Evolutionary conservation across 1,139 yeast species (phyloP).

Genomic region (Candida sp.): DNA sequence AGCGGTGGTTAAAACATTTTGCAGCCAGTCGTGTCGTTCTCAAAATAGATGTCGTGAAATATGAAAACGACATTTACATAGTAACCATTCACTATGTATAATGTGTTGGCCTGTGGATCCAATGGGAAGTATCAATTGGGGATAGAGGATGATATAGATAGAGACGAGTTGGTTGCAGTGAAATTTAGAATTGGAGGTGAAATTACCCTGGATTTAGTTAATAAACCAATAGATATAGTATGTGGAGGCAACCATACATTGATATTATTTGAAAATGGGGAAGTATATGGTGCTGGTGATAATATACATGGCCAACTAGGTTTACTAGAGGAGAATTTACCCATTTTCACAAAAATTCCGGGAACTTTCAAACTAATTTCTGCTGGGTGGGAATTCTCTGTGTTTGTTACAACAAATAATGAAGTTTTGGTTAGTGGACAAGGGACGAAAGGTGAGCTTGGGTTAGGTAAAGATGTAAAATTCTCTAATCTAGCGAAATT

Average conservation of each 20-base stretch:
- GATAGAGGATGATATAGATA: constrained; percentile 53
- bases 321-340: constrained; percentile 6
- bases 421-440: constrained; percentile 53
- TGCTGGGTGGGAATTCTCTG: constrained; percentile 80
- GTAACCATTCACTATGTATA: constrained; percentile 17
- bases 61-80: too few relatives aligned
- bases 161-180: constrained; percentile 23
- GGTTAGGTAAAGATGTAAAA: constrained; percentile 39
- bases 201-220: constrained; percentile 3
- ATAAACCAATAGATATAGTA: constrained; percentile 37
- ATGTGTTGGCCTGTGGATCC: constrained; percentile 67
- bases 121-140: constrained; percentile 84
- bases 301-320: constrained; percentile 58
- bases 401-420: constrained; percentile 42
- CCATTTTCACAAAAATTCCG: constrained; percentile 21
- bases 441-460: constrained; percentile 77
- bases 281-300: constrained; percentile 57
- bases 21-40: too few relatives aligned
- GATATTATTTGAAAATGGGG: constrained; percentile 51
- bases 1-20: too few relatives aligned
- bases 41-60: too few relatives aligned
- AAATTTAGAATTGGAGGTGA: constrained; percentile 15
- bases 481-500: constrained; percentile 13
- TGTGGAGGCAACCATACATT: constrained; percentile 92
- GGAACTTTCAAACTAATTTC: constrained; percentile 42